Percentiles rank a stretch among this genome's conserved stretches.
These are phyloP conservation scores for Fusarium solani-melongenae DNA, from an alignment of 2,329 filamentous ascomycete species.

Conservation along the genomic window DNA sequence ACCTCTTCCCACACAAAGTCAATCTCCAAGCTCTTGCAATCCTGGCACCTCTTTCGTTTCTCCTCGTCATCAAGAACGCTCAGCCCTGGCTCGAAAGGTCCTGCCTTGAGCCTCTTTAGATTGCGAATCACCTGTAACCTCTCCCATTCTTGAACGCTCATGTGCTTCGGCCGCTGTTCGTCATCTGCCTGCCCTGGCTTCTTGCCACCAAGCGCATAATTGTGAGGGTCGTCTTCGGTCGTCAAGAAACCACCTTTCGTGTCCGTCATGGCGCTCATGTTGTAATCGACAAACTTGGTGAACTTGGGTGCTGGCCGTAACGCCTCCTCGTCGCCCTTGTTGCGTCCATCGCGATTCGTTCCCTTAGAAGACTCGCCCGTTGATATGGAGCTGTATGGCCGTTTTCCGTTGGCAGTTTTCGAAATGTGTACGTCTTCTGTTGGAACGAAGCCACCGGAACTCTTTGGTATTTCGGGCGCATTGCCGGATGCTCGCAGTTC, in stretches of 20 bases:
- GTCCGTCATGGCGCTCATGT: conserved; percentile 97
- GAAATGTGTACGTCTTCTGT: conserved; percentile 71
- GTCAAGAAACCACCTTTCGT: conserved; percentile 96
- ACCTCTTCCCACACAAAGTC: conserved; percentile 95
- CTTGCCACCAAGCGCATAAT: conserved; percentile 72
- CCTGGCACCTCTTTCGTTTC: conserved; percentile 79
- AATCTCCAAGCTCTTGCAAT: conserved; percentile 87
- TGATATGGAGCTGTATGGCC: conserved; percentile 74
- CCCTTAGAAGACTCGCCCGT: conserved; percentile 56
- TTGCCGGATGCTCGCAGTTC: conserved; percentile 61
- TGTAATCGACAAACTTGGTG: conserved; percentile 94
- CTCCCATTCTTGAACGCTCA: conserved; percentile 95
- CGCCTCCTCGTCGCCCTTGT: conserved; percentile 56
- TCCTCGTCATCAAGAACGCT: conserved; percentile 74
- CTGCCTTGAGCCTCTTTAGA: conserved; percentile 77
- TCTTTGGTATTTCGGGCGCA: conserved; percentile 56
- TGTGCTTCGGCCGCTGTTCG: conserved; percentile 80
- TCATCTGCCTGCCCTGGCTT: conserved; percentile 50
- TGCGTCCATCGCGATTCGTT: conserved; percentile 77
- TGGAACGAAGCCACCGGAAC: conserved; percentile 77
- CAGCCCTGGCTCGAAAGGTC: conserved; percentile 90
- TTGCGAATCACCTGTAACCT: conserved; percentile 78
- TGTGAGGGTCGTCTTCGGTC: conserved; percentile 90
- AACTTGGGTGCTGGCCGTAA: conserved; percentile 88
- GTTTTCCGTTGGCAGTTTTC: conserved; percentile 67